Conservation (phyloP, 805 yeast species). For the Monosporozyma aerobia region DNA sequence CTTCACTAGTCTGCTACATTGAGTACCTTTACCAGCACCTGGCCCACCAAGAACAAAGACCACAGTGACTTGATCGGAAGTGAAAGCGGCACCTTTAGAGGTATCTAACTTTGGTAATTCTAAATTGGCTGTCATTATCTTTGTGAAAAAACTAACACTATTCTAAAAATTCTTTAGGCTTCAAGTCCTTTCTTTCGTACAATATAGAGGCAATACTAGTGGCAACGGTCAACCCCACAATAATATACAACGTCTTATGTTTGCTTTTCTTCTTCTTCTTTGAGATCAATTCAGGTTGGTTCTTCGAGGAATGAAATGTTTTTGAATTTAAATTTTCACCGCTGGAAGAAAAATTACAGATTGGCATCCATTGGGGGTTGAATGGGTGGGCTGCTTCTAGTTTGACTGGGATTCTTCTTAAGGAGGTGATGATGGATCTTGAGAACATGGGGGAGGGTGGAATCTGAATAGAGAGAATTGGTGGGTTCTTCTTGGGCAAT, state of each 20-base stretch:
- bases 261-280: background rate
- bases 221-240: background rate
- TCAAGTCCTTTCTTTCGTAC: slow-evolving; percentile 1
- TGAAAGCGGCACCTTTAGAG: slow-evolving; percentile 36
- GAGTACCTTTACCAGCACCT: slow-evolving; percentile 97
- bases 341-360: background rate
- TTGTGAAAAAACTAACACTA: background rate
- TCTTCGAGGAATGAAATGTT: background rate
- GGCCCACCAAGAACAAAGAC: slow-evolving; percentile 95
- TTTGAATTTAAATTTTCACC: background rate
- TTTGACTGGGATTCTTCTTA: background rate
- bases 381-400: background rate
- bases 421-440: background rate
- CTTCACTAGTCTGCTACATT: slow-evolving; percentile 74
- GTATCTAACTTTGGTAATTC: slow-evolving; percentile 3
- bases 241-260: background rate
- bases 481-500: too few relatives aligned
- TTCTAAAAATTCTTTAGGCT: slow-evolving; percentile 40
- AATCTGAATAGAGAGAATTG: too few relatives aligned
- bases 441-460: too few relatives aligned
- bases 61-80: slow-evolving; percentile 61
- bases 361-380: background rate
- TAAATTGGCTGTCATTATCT: slow-evolving; percentile 8
- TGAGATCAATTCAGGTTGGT: background rate
- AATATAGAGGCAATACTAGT: background rate